Conservation (phyloP, 176 grass and related monocot genomes). For the Hyparrhenia diplandra region DNA sequence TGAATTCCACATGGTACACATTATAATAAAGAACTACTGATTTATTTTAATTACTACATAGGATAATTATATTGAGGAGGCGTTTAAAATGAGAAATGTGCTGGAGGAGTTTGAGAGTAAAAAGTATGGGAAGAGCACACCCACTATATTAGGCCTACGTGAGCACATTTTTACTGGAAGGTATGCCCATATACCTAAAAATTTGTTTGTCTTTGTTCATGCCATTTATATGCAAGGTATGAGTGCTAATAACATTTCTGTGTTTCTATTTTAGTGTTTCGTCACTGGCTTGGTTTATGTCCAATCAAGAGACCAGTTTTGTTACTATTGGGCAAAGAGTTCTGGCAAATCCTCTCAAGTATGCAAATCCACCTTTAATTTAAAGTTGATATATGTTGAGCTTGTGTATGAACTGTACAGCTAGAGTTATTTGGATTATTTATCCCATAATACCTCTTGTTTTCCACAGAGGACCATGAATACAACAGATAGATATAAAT, state of each 20-base stretch:
- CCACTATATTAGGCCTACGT: slow-evolving; percentile 92
- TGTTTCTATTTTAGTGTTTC: slow-evolving; percentile 76
- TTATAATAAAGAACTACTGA: slow-evolving; percentile 1
- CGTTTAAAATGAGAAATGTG: slow-evolving; percentile 97
- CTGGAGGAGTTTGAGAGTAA: slow-evolving; percentile 62
- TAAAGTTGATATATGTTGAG: background rate
- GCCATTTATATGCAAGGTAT: background rate
- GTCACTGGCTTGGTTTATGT: slow-evolving; percentile 99
- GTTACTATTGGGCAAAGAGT: slow-evolving; percentile 95
- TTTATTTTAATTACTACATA: slow-evolving; percentile 26
- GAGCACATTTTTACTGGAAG: slow-evolving; percentile 99
- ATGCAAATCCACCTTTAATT: slow-evolving; percentile 29
- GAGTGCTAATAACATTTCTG: background rate
- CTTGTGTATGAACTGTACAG: background rate
- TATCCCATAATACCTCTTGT: background rate
- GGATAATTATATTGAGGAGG: slow-evolving; percentile 99
- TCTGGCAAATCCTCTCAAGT: slow-evolving; percentile 98
- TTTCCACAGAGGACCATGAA: background rate
- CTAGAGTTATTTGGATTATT: background rate
- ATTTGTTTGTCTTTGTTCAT: background rate
- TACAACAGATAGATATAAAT: background rate
- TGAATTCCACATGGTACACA: slow-evolving; percentile 16
- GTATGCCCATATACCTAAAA: slow-evolving; percentile 31
- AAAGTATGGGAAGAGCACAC: slow-evolving; percentile 40
- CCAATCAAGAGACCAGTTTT: slow-evolving; percentile 98